Evolutionary conservation across 2,329 filamentous ascomycete genomes (phyloP), one percentile per base, ranked within the genome.

Genomic region (Clonostachys sp.): DNA sequence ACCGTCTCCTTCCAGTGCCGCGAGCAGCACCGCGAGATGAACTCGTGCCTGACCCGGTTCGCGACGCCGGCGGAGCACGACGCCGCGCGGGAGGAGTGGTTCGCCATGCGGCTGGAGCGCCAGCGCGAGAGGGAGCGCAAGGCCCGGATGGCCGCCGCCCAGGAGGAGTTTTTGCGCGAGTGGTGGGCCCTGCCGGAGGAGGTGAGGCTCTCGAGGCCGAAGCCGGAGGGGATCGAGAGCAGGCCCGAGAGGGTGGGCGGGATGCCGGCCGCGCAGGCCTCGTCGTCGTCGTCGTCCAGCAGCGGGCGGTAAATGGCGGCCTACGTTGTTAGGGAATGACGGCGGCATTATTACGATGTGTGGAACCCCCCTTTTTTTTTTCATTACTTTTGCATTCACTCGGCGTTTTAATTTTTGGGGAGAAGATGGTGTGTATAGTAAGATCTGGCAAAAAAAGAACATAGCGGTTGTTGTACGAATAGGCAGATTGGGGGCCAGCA

Each of bases 11-110:
- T 94, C 75, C 80, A 84, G 46, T 99, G 94, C 73, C 86, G 90
- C 46, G 70, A 78, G 44, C 79, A 91, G 61, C 87, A 91, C 59
- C 83, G 86, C 52, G 76, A 78, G 35, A 99, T 99, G 94, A 99
- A 99, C 71, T 77, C 74, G 51, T 99, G 94, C 73, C 96, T 99
- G 91, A 77, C 91, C 56, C 68, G 77, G 48, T 87, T 95, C 71
- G 91, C 92, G 47, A 95, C 89, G 53, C 87, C 84, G 53, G 83
- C 80, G 47, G 89, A 95, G 64, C 81, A 95, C 67, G 94, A 99
- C 70, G 84, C 83, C 20, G 94, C 94, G 53, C 77, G 94, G 45
- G 88, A 91, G 66, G 91, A 97, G 64, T 99, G 94, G 94, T 97
- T 97, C 66, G 81, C 83, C 45, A 77, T 81, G 53, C 79, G 89